Base-by-base conservation (phyloP, 1,284 basidiomycete genomes). In the Naganishia sp. region DNA sequence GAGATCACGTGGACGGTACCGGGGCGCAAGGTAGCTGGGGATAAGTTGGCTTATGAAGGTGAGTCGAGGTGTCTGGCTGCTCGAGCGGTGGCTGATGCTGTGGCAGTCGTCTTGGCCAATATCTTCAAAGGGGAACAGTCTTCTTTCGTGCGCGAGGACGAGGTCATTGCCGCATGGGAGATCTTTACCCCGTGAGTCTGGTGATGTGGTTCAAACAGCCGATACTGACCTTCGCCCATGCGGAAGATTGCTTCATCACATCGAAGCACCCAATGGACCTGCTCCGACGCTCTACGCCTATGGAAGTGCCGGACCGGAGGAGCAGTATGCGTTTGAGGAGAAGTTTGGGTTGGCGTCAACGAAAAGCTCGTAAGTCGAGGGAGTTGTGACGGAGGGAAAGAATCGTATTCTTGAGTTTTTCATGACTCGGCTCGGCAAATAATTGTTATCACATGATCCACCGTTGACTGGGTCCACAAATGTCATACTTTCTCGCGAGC, bases 121-220 rank as follows among this genome's bases (percentile, higher is more conserved):
- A 53, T 68, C 52, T 58, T 68, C 63, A 60, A 65, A 25, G 67
- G 67, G 6, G 63, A 68, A 35, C 55, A 68, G 23, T 55, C 56
- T 9, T 53, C 43, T 9, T 68, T 68, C 41, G 68, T 69, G 3
- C 47, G 68, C 11, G 66, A 69, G 52, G 68, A 69, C 58, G 68
- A 69, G 43, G 56, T 69, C 43, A 65, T 65, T 35, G 66, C 62
- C 23, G 55, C 63, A 11, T 69, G 68, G 68, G 63, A 67, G 31
- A 69, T 69, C 21, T 69, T 69, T 42, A 67, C 68, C 9, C 76
- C 76, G 25, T 64, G 28, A 55, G 61, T 65, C 32, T 17, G 10
- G 17, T 1, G 49, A 17, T n/a, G 21, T 39, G 35, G 35, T 10
- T 6, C 18, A 2, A 15, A 7, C n/a, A 39, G 21, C 4, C 21